A percentile compares a stretch with the other conserved stretches of the same genome.
phyloP scores from a whole-genome alignment of 192 early-diverging fungal species.

The Coemansia biformis region DNA sequence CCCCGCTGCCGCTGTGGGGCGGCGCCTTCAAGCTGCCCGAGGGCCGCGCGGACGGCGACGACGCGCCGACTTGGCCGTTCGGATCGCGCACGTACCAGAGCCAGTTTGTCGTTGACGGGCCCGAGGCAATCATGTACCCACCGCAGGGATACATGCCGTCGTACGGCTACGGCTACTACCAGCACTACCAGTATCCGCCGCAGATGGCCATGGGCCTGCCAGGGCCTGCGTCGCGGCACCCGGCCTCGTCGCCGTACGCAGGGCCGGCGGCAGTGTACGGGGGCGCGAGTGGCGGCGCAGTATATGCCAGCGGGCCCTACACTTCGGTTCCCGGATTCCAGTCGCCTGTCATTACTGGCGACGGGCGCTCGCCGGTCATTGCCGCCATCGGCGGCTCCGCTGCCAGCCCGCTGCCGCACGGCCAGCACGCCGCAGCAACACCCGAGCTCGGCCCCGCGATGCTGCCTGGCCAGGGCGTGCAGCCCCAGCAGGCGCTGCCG shows the following conservation, averaged over 20 bases:
- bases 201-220: slow-evolving; percentile 35
- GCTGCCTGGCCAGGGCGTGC: too few relatives aligned
- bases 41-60: slow-evolving; percentile 5
- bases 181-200: slow-evolving; percentile 38
- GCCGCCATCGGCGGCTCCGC: slow-evolving; percentile 14
- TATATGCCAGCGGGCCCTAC: slow-evolving; percentile 22
- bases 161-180: slow-evolving; percentile 46
- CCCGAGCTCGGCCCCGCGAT: too few relatives aligned
- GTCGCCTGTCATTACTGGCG: slow-evolving; percentile 25
- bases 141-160: slow-evolving; percentile 38
- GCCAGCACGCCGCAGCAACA: slow-evolving; percentile 16
- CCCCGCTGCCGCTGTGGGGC: slow-evolving; percentile 30
- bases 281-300: neutral
- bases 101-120: slow-evolving; percentile 42
- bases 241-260: slow-evolving; percentile 19
- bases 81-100: slow-evolving; percentile 42
- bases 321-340: slow-evolving; percentile 27
- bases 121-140: slow-evolving; percentile 35
- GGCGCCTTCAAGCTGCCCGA: slow-evolving; percentile 25
- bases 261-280: slow-evolving; percentile 11
- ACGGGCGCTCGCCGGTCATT: slow-evolving; percentile 29
- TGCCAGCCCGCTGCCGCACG: too few relatives aligned
- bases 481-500: too few relatives aligned
- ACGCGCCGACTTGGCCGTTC: slow-evolving; percentile 44
- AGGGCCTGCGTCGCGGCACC: slow-evolving; percentile 17